A percentile compares a stretch with the other conserved stretches of the same genome.
Conservation (phyloP, 148 eudicot genomes). For the Rheum nobile region DNA sequence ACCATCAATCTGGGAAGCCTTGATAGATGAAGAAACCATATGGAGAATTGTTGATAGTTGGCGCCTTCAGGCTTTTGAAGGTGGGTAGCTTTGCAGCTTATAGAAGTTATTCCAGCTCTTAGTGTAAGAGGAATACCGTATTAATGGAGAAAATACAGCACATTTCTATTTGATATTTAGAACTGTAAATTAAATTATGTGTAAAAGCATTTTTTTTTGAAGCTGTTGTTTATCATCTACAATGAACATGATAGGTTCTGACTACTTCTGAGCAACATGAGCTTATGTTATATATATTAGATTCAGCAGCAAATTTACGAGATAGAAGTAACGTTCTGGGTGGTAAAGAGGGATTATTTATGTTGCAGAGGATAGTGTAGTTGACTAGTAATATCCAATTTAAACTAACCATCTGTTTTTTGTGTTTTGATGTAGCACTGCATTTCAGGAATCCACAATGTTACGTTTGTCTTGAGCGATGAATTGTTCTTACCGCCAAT, state of each 20-base stretch:
- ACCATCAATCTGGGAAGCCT: not conserved
- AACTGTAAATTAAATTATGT: not conserved
- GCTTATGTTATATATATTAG: not conserved
- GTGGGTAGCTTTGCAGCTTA: not conserved
- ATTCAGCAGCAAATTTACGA: not conserved
- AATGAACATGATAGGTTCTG: not conserved
- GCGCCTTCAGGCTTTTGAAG: not conserved
- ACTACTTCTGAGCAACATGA: not conserved
- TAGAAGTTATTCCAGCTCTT: not conserved
- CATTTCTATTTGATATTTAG: not conserved
- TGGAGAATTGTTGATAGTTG: not conserved
- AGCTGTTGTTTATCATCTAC: not conserved
- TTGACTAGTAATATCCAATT: not conserved
- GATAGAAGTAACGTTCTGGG: not conserved
- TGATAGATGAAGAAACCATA: not conserved
- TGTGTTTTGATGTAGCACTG: not conserved
- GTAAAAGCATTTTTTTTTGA: not conserved
- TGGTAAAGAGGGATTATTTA: not conserved
- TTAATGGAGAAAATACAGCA: not conserved
- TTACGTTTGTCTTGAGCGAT: not conserved
- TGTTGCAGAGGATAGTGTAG: not conserved
- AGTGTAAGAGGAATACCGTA: not conserved
- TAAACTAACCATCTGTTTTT: not conserved
- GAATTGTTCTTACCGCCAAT: too few species aligned
- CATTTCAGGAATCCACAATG: not conserved